Percentiles rank a stretch among this genome's conserved stretches.
Evolutionary conservation across 2,329 filamentous ascomycete species (phyloP).

Genomic region (Trichoderma koningii): DNA sequence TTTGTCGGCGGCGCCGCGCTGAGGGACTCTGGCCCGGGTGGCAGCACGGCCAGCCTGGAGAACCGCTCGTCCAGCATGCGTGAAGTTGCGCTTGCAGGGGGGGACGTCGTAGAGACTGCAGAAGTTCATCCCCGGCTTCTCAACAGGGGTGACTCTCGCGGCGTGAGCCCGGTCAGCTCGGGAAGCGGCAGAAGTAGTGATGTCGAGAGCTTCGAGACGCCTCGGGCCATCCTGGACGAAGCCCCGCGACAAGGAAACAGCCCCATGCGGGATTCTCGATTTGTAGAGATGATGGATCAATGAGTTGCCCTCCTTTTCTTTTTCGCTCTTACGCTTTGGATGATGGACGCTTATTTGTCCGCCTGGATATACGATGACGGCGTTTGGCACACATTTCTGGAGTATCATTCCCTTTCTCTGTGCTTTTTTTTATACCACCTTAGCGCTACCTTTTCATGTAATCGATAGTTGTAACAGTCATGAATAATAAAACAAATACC

Average conservation of each 20-base stretch:
- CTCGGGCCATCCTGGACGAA: conserved; percentile 41
- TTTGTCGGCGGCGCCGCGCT: conserved; percentile 57
- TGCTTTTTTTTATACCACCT: background rate
- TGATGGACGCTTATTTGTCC: background rate
- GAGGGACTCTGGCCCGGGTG: conserved; percentile 46
- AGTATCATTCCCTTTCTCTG: background rate
- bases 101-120: conserved; percentile 34
- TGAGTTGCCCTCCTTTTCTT: conserved; percentile 26
- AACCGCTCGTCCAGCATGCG: conserved; percentile 48
- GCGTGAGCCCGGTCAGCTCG: conserved; percentile 44
- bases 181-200: conserved; percentile 20
- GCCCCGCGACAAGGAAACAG: conserved; percentile 48
- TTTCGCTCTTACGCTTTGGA: background rate
- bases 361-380: background rate
- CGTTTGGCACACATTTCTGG: background rate
- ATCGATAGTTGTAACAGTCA: background rate
- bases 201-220: conserved; percentile 41
- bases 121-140: conserved; percentile 26
- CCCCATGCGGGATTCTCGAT: conserved; percentile 59
- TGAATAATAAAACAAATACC: background rate
- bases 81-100: conserved; percentile 51
- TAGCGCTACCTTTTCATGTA: background rate
- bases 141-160: conserved; percentile 36
- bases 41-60: conserved; percentile 49
- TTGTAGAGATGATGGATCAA: conserved; percentile 56